Conservation (phyloP, 192 early-diverging fungal genomes). For the Podila epigama region DNA sequence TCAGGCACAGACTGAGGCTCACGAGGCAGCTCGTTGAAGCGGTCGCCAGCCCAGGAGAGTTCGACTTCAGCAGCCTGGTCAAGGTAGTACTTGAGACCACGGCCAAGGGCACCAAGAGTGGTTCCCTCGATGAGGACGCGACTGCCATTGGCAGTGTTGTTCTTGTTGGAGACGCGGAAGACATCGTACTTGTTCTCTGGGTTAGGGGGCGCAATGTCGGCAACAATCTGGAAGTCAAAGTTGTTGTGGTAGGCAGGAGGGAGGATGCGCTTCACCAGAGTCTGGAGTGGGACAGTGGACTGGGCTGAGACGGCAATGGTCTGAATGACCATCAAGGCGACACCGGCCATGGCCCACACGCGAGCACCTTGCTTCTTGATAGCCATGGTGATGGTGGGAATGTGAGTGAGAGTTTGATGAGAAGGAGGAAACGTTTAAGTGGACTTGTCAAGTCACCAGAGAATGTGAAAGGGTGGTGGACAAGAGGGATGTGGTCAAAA, state of each 20-base stretch:
- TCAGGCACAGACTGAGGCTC: slow-evolving; percentile 26
- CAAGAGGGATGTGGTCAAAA: too few relatives aligned
- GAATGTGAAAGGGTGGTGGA: too few relatives aligned
- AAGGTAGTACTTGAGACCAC: slow-evolving; percentile 39
- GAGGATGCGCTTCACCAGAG: slow-evolving; percentile 23
- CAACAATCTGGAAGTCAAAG: slow-evolving; percentile 37
- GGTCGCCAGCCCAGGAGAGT: slow-evolving; percentile 29
- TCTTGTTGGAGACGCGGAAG: slow-evolving; percentile 38
- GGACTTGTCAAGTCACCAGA: too few relatives aligned
- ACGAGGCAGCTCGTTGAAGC: slow-evolving; percentile 28
- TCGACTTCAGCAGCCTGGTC: slow-evolving; percentile 40
- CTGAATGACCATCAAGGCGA: background rate
- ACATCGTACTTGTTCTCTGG: slow-evolving; percentile 41
- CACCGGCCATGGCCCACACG: background rate
- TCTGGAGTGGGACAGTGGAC: slow-evolving; percentile 10
- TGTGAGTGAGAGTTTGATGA: background rate
- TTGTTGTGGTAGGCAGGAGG: slow-evolving; percentile 27
- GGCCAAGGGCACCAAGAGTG: slow-evolving; percentile 21
- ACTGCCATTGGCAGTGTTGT: background rate
- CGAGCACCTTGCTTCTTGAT: background rate
- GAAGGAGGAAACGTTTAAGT: too few relatives aligned
- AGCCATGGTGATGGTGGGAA: background rate
- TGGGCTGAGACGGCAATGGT: background rate
- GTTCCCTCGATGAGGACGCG: slow-evolving; percentile 38
- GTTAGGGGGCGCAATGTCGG: slow-evolving; percentile 7